Evolutionary conservation across 805 yeast species (phyloP).

Genomic region (Lachancea quebecensis): DNA sequence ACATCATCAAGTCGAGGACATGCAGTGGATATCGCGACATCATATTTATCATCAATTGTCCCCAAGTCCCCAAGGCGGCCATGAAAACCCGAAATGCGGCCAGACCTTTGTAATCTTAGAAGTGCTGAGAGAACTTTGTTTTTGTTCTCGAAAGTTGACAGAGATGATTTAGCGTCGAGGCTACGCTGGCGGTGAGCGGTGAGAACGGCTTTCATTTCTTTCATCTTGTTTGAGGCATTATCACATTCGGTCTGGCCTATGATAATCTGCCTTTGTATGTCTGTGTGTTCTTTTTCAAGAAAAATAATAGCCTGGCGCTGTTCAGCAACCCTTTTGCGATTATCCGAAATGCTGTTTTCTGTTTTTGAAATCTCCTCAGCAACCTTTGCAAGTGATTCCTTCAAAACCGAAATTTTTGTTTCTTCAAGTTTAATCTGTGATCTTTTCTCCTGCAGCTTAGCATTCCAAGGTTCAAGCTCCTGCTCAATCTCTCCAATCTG

Average conservation of each 20-base stretch:
- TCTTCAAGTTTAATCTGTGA: conserved; percentile 58
- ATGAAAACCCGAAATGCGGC: conserved; percentile 76
- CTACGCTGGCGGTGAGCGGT: conserved; percentile 52
- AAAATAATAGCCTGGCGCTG: conserved; percentile 41
- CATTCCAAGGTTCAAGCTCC: conserved; percentile 78
- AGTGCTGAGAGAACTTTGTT: conserved; percentile 68
- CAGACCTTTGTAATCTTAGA: conserved; percentile 62
- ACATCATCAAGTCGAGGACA: conserved; percentile 85
- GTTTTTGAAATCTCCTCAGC: conserved; percentile 41
- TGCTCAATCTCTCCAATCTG: conserved; percentile 59
- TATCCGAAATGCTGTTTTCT: conserved; percentile 34
- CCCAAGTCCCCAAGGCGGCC: conserved; percentile 93
- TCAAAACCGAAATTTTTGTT: conserved; percentile 55
- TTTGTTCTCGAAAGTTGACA: conserved; percentile 55
- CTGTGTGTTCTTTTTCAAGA: conserved; percentile 43
- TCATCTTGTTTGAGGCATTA: conserved; percentile 42
- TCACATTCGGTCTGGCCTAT: conserved; percentile 53
- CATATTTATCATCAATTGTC: conserved; percentile 80
- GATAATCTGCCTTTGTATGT: conserved; percentile 45
- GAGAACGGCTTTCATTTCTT: conserved; percentile 48
- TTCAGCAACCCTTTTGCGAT: conserved; percentile 42
- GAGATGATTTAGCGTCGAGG: conserved; percentile 57
- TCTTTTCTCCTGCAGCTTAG: conserved; percentile 53
- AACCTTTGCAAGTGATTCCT: conserved; percentile 38
- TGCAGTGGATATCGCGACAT: conserved; percentile 91